phyloP scores from a whole-genome alignment of 495 filamentous ascomycete genomes.

The Letharia columbiana region DNA sequence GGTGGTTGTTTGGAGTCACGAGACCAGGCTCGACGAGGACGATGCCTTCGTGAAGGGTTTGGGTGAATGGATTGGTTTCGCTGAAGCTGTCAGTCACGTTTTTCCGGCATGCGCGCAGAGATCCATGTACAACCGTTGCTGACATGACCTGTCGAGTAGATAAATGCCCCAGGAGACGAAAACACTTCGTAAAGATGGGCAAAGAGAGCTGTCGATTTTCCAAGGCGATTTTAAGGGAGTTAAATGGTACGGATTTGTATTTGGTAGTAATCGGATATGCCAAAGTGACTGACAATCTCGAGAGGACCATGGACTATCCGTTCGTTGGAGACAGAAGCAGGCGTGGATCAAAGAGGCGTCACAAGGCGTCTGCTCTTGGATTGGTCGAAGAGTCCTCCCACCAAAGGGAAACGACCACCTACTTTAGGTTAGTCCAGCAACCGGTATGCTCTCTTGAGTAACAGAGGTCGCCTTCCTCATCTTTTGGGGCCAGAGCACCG shows the following conservation, averaged over 20 bases:
- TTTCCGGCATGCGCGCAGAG: neutral
- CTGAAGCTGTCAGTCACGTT: constrained; percentile 44
- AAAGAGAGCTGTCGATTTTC: neutral
- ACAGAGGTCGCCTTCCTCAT: neutral
- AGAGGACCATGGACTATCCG: neutral
- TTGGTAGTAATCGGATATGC: neutral
- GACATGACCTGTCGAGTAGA: constrained; percentile 2
- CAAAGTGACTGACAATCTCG: neutral
- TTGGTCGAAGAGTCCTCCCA: neutral
- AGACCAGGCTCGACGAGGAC: constrained; percentile 56
- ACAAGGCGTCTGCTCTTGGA: neutral
- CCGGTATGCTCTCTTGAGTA: neutral
- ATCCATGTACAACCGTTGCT: neutral
- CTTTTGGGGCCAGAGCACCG: neutral
- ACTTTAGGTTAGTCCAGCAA: neutral
- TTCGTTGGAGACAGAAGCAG: neutral
- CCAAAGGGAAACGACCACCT: neutral
- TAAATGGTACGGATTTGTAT: neutral
- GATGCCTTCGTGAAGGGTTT: constrained; percentile 61
- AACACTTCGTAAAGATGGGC: neutral
- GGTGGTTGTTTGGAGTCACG: constrained; percentile 78
- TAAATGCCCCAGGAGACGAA: constrained; percentile 11
- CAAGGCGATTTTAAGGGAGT: neutral
- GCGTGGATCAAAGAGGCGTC: neutral
- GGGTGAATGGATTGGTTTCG: constrained; percentile 78